Conservation (phyloP, 345 rosid genomes). For the Anacardium occidentale region DNA sequence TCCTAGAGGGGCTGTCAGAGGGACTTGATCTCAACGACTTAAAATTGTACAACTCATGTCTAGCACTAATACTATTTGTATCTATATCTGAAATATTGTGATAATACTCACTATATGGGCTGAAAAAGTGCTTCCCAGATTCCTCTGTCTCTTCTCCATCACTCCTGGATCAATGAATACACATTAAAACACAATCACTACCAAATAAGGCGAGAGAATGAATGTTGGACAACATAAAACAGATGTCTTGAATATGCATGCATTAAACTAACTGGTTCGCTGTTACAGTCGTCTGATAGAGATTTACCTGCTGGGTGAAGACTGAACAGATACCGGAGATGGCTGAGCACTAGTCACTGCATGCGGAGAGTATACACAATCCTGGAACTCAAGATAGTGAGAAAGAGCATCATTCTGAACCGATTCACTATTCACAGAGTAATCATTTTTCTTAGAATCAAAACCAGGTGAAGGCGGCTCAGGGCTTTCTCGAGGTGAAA, state of each 20-base stretch:
- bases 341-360: conserved; percentile 37
- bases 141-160: conserved; percentile 72
- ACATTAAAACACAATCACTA: background rate
- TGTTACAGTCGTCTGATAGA: background rate
- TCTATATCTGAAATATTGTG: conserved; percentile 71
- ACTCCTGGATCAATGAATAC: conserved; percentile 49
- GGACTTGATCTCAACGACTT: conserved; percentile 81
- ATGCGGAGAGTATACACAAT: conserved; percentile 44
- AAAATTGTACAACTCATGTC: conserved; percentile 65
- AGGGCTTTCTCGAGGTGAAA: conserved; percentile 59
- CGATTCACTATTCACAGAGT: conserved; percentile 24
- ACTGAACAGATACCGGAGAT: conserved; percentile 41
- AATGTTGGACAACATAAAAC: background rate
- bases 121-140: conserved; percentile 52
- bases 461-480: conserved; percentile 58
- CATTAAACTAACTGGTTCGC: background rate
- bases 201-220: background rate
- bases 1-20: conserved; percentile 85
- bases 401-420: conserved; percentile 40
- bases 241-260: background rate
- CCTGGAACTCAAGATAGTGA: conserved; percentile 49
- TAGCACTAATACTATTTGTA: conserved; percentile 76
- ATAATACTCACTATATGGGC: conserved; percentile 66
- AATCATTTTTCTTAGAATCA: conserved; percentile 23
- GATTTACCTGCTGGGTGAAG: conserved; percentile 64